Base-by-base conservation (phyloP, 139 green algal species). In the Zygnema circumcarinatum region DNA sequence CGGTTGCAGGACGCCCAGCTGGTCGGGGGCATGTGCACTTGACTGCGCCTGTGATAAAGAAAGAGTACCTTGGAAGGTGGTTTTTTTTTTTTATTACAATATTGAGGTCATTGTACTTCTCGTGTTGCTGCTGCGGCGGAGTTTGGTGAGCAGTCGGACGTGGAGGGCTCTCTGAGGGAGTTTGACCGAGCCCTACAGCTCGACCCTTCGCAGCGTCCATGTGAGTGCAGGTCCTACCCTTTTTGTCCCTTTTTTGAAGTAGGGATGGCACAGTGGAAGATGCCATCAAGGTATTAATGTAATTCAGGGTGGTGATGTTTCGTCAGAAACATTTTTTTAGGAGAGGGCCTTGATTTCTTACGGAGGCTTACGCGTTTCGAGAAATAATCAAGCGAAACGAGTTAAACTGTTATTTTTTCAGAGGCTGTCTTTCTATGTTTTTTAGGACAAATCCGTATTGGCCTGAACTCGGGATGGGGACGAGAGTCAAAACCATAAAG, bases 131-230 rank as follows among this genome's bases (percentile, higher is more conserved):
- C 7, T 62, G 47, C 7, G 47, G 47, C 7, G 7, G 47, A 62
- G 47, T 7, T 7, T 62, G 47, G 16, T 62, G 7, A 25, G 25
- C 54, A 89, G 38, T 47, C 52, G 33, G 85, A 90, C 79, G 79
- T 90, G 29, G 81, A 38, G 3, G 85, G 62, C 35, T 90, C 85
- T 31, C 56, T 90, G 22, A 21, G 29, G 36, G 85, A 90, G 56
- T 90, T 90, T 81, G 85, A 90, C 56, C 33, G 54, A 54, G 85
- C 79, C 33, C 41, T 89, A 29, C 21, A 88, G 38, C 67, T 90
- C 25, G 85, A 90, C 76, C 25, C 38, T 38, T 88, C 85, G n/a
- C 39, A 84, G 36, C 33, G 82, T 38, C 85, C 85, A 38, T 90
- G 78, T 87, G 67, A 87, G 82, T 42, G 29, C n/a, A n/a, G n/a